These are phyloP conservation scores for Rostrohypoxylon terebratum DNA, from an alignment of 495 filamentous ascomycete genomes.

Conservation along the genomic window DNA sequence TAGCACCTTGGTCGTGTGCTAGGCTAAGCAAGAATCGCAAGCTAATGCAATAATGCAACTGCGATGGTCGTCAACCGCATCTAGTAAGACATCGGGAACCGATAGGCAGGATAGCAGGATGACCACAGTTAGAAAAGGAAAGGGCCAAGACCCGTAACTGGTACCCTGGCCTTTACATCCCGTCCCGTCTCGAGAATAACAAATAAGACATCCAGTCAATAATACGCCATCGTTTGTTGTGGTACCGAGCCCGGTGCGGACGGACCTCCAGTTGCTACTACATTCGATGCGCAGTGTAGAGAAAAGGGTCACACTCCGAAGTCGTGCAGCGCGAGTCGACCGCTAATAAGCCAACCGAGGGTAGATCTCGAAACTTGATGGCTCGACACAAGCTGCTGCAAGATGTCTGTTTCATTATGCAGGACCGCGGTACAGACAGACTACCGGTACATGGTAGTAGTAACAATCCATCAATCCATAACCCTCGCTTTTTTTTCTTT, in stretches of 20 bases:
- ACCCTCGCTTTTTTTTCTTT: too few relatives aligned
- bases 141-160: conserved; percentile 26
- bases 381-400: conserved; percentile 33
- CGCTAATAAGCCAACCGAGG: conserved; percentile 11
- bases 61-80: conserved; percentile 29
- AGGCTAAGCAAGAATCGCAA: conserved; percentile 18
- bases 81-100: conserved; percentile 26
- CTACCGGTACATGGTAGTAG: conserved; percentile 14
- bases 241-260: conserved; percentile 38
- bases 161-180: conserved; percentile 28
- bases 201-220: neutral
- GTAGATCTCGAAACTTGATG: conserved; percentile 24
- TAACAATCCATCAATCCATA: neutral
- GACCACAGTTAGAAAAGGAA: conserved; percentile 28
- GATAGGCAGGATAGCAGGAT: conserved; percentile 28
- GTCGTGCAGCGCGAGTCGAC: conserved; percentile 24
- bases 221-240: conserved; percentile 10
- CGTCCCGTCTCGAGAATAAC: conserved; percentile 29
- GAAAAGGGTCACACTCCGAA: conserved; percentile 33
- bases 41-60: conserved; percentile 26
- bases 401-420: conserved; percentile 36
- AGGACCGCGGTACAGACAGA: conserved; percentile 8
- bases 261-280: conserved; percentile 34
- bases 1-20: neutral
- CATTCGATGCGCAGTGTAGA: conserved; percentile 16